Evolutionary conservation across 805 yeast species (phyloP).

Genomic region (Candida hungchunana): DNA sequence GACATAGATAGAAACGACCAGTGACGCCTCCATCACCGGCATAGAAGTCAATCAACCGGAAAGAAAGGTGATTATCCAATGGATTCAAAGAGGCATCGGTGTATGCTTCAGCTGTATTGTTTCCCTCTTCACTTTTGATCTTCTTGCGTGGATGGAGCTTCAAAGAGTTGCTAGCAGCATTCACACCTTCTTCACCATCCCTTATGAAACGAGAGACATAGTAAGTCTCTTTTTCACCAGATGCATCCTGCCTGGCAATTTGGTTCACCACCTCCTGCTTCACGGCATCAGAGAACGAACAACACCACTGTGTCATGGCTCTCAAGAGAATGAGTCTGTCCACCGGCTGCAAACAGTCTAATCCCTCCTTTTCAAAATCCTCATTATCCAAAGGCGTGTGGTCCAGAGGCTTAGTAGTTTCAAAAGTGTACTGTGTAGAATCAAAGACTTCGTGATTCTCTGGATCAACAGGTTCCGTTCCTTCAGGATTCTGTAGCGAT

Average conservation of each 20-base stretch:
- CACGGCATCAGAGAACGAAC: conserved; percentile 17
- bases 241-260: conserved; percentile 16
- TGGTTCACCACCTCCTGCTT: conserved; percentile 12
- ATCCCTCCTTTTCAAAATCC: conserved; percentile 17
- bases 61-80: conserved; percentile 16
- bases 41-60: conserved; percentile 25
- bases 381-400: conserved; percentile 22
- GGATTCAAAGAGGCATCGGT: conserved; percentile 22
- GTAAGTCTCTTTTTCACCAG: conserved; percentile 25
- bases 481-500: conserved; percentile 4
- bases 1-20: conserved; percentile 25
- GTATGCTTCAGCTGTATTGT: conserved; percentile 6
- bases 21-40: conserved; percentile 26
- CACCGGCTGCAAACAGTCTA: conserved; percentile 18
- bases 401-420: conserved; percentile 12
- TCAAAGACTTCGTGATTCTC: conserved; percentile 19
- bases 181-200: conserved; percentile 22
- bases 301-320: conserved; percentile 22
- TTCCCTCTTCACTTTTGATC: conserved; percentile 9
- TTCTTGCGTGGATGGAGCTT: conserved; percentile 16
- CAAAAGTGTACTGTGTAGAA: conserved; percentile 9
- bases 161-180: conserved; percentile 14
- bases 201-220: conserved; percentile 23
- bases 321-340: conserved; percentile 24
- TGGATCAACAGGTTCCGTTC: conserved; percentile 21